phyloP scores from a whole-genome alignment of 2,329 filamentous ascomycete genomes.

The Juglanconis oblonga region DNA sequence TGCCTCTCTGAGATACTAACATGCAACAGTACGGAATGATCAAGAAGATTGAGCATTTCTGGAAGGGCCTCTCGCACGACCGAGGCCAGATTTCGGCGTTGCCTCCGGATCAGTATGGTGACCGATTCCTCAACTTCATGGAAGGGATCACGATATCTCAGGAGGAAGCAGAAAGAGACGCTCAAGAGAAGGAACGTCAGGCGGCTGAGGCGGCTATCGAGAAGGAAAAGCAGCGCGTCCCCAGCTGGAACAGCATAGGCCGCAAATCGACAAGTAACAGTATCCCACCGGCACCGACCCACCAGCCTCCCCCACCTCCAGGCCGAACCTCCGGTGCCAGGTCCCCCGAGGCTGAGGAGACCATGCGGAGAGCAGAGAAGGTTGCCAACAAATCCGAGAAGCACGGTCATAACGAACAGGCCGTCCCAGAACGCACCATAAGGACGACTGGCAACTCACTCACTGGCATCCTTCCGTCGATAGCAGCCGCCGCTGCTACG shows the following conservation, averaged over 20 bases:
- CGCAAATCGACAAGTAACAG: constrained; percentile 27
- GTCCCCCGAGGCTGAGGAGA: constrained; percentile 38
- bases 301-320: constrained; percentile 43
- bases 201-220: constrained; percentile 36
- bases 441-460: constrained; percentile 29
- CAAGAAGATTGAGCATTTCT: constrained; percentile 94
- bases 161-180: constrained; percentile 76
- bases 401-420: constrained; percentile 37
- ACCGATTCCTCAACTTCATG: constrained; percentile 92
- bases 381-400: constrained; percentile 35
- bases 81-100: constrained; percentile 89
- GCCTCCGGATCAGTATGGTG: constrained; percentile 84
- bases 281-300: constrained; percentile 44
- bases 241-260: constrained; percentile 36
- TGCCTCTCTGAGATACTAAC: constrained; percentile 13
- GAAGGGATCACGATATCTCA: constrained; percentile 84
- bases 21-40: constrained; percentile 75
- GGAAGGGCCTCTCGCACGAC: constrained; percentile 86
- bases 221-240: constrained; percentile 30
- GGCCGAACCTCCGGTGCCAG: constrained; percentile 24
- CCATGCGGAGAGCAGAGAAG: constrained; percentile 37
- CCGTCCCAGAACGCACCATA: constrained; percentile 62
- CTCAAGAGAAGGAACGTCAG: constrained; percentile 54
- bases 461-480: constrained; percentile 17
- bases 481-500: constrained; percentile 19